Base-by-base conservation (phyloP, 2,329 filamentous ascomycete genomes). In the Hypomyces rosellus region DNA sequence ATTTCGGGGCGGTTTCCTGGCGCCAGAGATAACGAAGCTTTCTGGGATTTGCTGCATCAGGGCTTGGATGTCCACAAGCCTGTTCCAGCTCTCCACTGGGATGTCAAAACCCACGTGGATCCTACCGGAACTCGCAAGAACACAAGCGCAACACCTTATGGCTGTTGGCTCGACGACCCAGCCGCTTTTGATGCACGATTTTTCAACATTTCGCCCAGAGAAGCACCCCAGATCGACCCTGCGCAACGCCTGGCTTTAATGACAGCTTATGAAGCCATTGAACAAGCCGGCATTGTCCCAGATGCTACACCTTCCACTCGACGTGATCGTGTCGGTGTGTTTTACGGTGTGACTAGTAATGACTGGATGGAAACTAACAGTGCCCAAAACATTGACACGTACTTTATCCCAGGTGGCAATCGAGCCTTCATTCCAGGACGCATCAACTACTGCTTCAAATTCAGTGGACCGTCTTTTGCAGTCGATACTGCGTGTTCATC, bases 171-270 rank as follows among this genome's bases (percentile, higher is more conserved):
- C 49, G 78, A 88, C 34, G 75, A 88, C 46, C 85, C 86, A 0
- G 85, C 84, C 42, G 71, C 85, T 11, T 91, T 92, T 57, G 88
- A 92, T 60, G 80, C 85, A 1, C 74, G 80, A 0, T 90, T 92
- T 72, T 92, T 92, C 76, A 88, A 88, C 65, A 90, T 92, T 76
- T 90, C 86, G 34, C 86, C 88, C 1, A 78, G 84, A 53, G 88
- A 92, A 66, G 87, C 87, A 11, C 77, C 79, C 43, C 83, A 88
- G 58, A 86, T 81, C 0, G 88, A 92, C 63, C 88, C 88, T 0
- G 85, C 85, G 69, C 86, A 89, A 61, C 77, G 88, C 53, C 72
- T 91, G 16, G 84, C 84, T 2, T 71, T 93, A 1, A 77, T 84
- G 9, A 89, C 86, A 1, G 84, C 86, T 0, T 92, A 91, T 57